Evolutionary conservation across 768 basidiomycete species (phyloP), one percentile per base, ranked within the genome.

Genomic region (Lactarius evosmus): DNA sequence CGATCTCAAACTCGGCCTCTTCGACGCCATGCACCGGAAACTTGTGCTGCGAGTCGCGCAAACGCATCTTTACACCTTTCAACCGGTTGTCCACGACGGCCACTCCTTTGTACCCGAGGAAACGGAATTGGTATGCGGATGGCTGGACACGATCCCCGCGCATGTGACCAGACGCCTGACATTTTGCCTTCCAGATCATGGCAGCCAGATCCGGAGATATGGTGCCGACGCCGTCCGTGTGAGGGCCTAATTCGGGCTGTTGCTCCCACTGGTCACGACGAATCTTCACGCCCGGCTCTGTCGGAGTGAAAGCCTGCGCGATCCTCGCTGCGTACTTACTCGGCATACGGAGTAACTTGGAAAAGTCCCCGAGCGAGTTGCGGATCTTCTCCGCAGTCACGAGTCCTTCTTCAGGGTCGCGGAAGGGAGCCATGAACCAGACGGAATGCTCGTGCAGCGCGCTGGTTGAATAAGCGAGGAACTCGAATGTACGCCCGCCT

Each of bases 261-360:
- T 80, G 76, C 58, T 84, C 80, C 85, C 91, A 92, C 69, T 93
- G 79, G 53, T 78, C 66, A 3, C 73, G 73, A 7, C 67, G 63
- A 50, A 93, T 84, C 22, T 71, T 72, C 25, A 92, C 84, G 0
- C 88, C 87, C 0, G 86, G 83, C 66, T 90, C 86, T 4, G 93
- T 94, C n/a, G n/a, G n/a, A n/a, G n/a, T n/a, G n/a, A n/a, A n/a
- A n/a, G n/a, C n/a, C n/a, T n/a, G n/a, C n/a, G 88, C 86, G 63
- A 93, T 76, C n/a, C 92, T 83, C 17, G 92, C 91, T 6, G 90
- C 92, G 69, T 84, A 90, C 74, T 89, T 89, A 4, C 92, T 91
- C 3, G 92, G 93, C 29, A 63, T 66, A 25, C 60, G 70, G 52
- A 70, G 67, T 9, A 73, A 68, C 14, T 77, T 78, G 17, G 77